A percentile compares a stretch with the other conserved stretches of the same genome.
These are phyloP conservation scores for Globisporangium alternatum DNA, from an alignment of 352 stramenopile species.

Conservation along the genomic window DNA sequence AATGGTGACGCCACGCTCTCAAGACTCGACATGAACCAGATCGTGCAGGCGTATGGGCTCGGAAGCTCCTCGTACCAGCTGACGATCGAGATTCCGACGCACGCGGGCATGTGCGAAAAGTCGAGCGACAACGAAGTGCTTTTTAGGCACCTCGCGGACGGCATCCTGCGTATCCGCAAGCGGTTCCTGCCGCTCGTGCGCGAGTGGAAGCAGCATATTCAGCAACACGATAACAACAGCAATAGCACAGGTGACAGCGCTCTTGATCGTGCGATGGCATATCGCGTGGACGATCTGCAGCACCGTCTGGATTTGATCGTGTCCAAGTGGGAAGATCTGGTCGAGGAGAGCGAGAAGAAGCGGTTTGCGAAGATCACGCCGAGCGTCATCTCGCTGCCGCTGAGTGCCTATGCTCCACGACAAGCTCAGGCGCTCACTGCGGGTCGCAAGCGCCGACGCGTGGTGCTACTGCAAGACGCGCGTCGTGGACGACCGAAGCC, in stretches of 20 bases:
- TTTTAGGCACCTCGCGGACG: constrained; percentile 48
- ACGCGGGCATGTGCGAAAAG: constrained; percentile 36
- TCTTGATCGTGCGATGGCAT: constrained; percentile 21
- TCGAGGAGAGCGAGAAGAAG: constrained; percentile 19
- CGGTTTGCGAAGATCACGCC: constrained; percentile 1
- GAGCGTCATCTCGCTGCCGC: constrained; percentile 29
- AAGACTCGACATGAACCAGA: constrained; percentile 74
- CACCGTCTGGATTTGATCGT: constrained; percentile 25
- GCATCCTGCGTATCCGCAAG: constrained; percentile 59
- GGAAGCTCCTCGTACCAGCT: constrained; percentile 75
- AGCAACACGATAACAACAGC: background rate
- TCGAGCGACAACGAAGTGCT: constrained; percentile 70
- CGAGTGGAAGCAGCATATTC: constrained; percentile 36
- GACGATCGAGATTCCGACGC: constrained; percentile 62
- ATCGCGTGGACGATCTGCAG: constrained; percentile 27
- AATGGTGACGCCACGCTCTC: constrained; percentile 1
- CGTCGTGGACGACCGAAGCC: background rate
- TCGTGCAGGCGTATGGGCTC: constrained; percentile 72
- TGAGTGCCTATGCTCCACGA: constrained; percentile 27
- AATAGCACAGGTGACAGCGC: constrained; percentile 3
- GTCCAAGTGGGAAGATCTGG: constrained; percentile 42
- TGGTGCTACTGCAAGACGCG: constrained; percentile 7
- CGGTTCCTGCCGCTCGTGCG: constrained; percentile 64
- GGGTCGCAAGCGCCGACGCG: constrained; percentile 4
- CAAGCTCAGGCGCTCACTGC: background rate